Evolutionary conservation across 345 rosid genomes (phyloP), one percentile per base, ranked within the genome.

Genomic region (Luvunga scandens): DNA sequence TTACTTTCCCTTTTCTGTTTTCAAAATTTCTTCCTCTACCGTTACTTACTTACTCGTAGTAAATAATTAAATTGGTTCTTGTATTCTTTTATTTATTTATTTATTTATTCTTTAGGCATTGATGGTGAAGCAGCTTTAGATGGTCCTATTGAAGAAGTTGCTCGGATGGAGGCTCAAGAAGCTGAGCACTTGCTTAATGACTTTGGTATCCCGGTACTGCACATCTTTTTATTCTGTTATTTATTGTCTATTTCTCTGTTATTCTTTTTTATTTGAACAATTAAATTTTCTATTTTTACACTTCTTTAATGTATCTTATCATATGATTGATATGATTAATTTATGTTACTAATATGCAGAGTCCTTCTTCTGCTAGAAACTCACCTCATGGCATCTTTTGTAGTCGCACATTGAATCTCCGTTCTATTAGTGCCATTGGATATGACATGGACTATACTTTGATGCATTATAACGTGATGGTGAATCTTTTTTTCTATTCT

Each of bases 361-460:
- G 93, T 87, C 98, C 98, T 76, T 85, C 85, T 80, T 87, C 93
- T 6, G 90, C 89, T 0, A 94, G 93, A 85, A 85, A 87, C 82
- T 93, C 98, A 63, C 88, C 98, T 79, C 92, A 94, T 31, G 99
- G 99, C 73, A 92, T 95, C 77, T 95, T 95, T 80, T 95, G 99
- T 84, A 95, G 88, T 80, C 95, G 99, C 69, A 95, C 98, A 21
- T 79, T 95, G 87, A 93, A 95, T 85, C 92, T 95, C 30, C 91
- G 98, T 71, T 95, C 99, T 66, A 93, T 95, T 71, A 93, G 97
- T 87, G 97, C 90, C 30, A 95, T 95, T 82, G 99, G 99, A 79
- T 95, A 95, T 78, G 99, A 95, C 88, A 95, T 95, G 99, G 99
- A 95, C 87, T 95, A 95, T 83, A 95, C 99, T 79, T 84, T 95